Evolutionary conservation across 306 rosid species (phyloP).

Genomic region (Crataegus laevigata): DNA sequence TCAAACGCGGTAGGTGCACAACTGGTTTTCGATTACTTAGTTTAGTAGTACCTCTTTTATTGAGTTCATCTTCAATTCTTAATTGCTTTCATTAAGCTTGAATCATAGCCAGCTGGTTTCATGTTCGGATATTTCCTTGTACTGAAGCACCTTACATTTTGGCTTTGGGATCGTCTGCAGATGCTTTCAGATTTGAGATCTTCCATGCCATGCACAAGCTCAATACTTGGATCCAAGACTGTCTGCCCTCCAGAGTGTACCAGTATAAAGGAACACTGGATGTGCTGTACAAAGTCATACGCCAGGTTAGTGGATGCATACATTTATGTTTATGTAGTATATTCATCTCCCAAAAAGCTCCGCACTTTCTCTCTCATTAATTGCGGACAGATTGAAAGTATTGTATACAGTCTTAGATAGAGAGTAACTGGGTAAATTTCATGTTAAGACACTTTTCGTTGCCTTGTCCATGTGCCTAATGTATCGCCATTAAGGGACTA

Average conservation of each 20-base stretch:
- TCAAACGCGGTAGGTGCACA: slow-evolving; percentile 36
- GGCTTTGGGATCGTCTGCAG: slow-evolving; percentile 26
- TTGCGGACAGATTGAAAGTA: neutral
- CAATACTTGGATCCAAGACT: slow-evolving; percentile 31
- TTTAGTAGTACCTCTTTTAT: neutral
- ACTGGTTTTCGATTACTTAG: neutral
- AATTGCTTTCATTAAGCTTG: neutral
- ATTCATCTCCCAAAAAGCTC: neutral
- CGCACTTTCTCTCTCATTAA: neutral
- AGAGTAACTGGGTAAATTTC: neutral
- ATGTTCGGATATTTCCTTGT: neutral
- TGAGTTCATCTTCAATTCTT: neutral
- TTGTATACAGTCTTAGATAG: neutral
- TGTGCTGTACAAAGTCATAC: slow-evolving; percentile 62
- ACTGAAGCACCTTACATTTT: slow-evolving; percentile 5
- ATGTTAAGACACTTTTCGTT: neutral
- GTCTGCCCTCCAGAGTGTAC: slow-evolving; percentile 39
- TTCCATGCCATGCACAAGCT: slow-evolving; percentile 10
- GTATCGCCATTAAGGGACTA: neutral
- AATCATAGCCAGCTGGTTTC: neutral
- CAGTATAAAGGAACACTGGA: slow-evolving; percentile 75
- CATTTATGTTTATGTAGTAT: neutral
- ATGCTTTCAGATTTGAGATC: slow-evolving; percentile 37
- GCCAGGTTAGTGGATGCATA: slow-evolving; percentile 52
- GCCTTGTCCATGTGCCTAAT: neutral